phyloP scores from a whole-genome alignment of 2,329 filamentous ascomycete species.

The Neophaeococcomyces mojaviensis region DNA sequence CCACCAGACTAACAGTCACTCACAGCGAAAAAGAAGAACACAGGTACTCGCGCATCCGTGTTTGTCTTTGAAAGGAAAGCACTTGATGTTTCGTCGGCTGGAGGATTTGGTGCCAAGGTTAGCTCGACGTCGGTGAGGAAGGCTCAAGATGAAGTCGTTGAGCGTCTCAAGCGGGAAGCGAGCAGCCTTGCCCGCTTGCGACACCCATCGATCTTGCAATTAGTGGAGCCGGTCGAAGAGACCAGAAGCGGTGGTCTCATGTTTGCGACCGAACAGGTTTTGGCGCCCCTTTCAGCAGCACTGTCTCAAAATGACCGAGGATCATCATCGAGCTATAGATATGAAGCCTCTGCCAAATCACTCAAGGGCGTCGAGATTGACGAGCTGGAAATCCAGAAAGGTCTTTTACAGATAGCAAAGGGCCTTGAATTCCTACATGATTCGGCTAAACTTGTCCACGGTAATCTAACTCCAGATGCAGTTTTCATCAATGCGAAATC shows the following conservation, averaged over 20 bases:
- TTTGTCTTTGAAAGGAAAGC: constrained; percentile 92
- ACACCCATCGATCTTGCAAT: constrained; percentile 84
- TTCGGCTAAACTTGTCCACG: constrained; percentile 86
- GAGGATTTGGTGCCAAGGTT: constrained; percentile 53
- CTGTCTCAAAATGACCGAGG: constrained; percentile 70
- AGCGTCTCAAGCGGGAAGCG: constrained; percentile 85
- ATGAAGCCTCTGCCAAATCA: constrained; percentile 40
- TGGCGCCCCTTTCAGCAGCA: constrained; percentile 74
- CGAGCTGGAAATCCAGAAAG: constrained; percentile 96
- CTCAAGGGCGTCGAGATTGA: constrained; percentile 86
- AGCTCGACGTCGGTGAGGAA: constrained; percentile 66
- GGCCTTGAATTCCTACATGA: constrained; percentile 93
- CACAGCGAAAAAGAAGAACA: constrained; percentile 82
- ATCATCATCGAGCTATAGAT: constrained; percentile 4
- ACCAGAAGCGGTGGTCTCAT: constrained; percentile 84
- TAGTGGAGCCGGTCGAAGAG: constrained; percentile 92
- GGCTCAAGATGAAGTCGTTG: constrained; percentile 79
- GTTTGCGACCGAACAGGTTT: constrained; percentile 90
- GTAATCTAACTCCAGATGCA: constrained; percentile 87
- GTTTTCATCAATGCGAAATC: constrained; percentile 94
- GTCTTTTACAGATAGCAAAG: constrained; percentile 83
- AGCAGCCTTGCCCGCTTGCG: constrained; percentile 78
- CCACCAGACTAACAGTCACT: not conserved
- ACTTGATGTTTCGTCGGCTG: constrained; percentile 59
- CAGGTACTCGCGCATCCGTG: constrained; percentile 78